Evolutionary conservation across 2,329 filamentous ascomycete genomes (phyloP).

Genomic region (Colletotrichum sp.): DNA sequence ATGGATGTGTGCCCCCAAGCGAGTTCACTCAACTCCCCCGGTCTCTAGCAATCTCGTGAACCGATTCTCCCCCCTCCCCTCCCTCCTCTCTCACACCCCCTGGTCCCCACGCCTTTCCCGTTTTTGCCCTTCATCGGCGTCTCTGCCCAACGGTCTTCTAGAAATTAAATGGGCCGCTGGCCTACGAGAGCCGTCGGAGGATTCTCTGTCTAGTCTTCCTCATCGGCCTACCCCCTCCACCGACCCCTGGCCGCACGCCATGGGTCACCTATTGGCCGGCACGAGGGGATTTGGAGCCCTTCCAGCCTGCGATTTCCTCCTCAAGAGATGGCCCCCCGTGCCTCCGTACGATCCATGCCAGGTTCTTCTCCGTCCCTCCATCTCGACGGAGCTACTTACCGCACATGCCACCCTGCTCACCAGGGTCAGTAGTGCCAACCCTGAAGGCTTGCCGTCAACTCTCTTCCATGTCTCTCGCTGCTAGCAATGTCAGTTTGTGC

Average conservation of each 20-base stretch:
- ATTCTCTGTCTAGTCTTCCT: slow-evolving; percentile 50
- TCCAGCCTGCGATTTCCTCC: slow-evolving; percentile 22
- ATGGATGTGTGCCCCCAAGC: slow-evolving; percentile 32
- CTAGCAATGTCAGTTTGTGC: slow-evolving; percentile 21
- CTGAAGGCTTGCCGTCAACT: slow-evolving; percentile 21
- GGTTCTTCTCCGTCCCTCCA: slow-evolving; percentile 35
- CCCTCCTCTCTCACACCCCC: slow-evolving; percentile 23
- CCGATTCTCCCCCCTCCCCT: slow-evolving; percentile 40
- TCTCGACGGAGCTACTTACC: slow-evolving; percentile 31
- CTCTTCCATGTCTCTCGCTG: slow-evolving; percentile 13
- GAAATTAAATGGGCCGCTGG: slow-evolving; percentile 47
- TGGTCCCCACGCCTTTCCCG: slow-evolving; percentile 41
- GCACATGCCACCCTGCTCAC: slow-evolving; percentile 17
- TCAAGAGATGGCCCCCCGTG: slow-evolving; percentile 24
- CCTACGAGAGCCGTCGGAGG: slow-evolving; percentile 46
- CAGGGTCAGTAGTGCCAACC: slow-evolving; percentile 17
- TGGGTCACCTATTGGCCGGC: slow-evolving; percentile 29
- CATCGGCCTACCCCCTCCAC: slow-evolving; percentile 32
- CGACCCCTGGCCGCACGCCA: slow-evolving; percentile 24
- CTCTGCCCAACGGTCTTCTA: slow-evolving; percentile 53
- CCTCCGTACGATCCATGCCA: slow-evolving; percentile 29
- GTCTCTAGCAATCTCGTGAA: slow-evolving; percentile 52
- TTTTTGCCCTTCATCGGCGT: slow-evolving; percentile 40
- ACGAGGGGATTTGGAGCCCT: slow-evolving; percentile 12
- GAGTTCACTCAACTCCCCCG: slow-evolving; percentile 32